Conservation (phyloP, 768 basidiomycete species). For the Hypholoma sublateritium region DNA sequence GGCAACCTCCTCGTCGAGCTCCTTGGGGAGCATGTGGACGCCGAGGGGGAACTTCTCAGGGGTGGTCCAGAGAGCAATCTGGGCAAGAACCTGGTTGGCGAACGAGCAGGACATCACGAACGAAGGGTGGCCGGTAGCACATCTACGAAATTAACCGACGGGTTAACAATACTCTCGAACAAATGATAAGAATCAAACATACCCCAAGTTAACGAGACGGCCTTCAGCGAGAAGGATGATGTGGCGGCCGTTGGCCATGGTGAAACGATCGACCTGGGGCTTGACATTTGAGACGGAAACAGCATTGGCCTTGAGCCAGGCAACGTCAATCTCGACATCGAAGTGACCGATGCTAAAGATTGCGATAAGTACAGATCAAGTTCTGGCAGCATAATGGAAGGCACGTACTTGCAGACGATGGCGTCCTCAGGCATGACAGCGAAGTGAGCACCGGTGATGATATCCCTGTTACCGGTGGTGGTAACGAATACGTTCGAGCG, state of each 20-base stretch:
- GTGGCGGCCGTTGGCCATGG: constrained; percentile 90
- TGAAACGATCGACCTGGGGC: constrained; percentile 98
- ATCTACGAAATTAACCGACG: constrained; percentile 40
- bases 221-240: constrained; percentile 97
- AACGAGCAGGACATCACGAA: constrained; percentile 99
- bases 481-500: constrained; percentile 94
- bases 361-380: constrained; percentile 1
- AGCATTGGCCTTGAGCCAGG: constrained; percentile 96
- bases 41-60: constrained; percentile 92
- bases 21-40: constrained; percentile 98
- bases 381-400: not conserved
- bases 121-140: constrained; percentile 97
- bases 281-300: constrained; percentile 85
- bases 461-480: constrained; percentile 98
- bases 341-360: constrained; percentile 75
- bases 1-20: constrained; percentile 98
- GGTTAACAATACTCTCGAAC: not conserved
- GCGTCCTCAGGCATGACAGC: constrained; percentile 95
- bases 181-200: constrained; percentile 20
- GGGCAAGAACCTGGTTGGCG: constrained; percentile 96
- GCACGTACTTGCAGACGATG: constrained; percentile 91
- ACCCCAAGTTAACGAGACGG: constrained; percentile 98
- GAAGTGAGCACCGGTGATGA: constrained; percentile 93
- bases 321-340: constrained; percentile 92
- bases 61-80: constrained; percentile 97